These are phyloP conservation scores for Tylopilus sp. DNA, from an alignment of 768 basidiomycete species.

Conservation along the genomic window DNA sequence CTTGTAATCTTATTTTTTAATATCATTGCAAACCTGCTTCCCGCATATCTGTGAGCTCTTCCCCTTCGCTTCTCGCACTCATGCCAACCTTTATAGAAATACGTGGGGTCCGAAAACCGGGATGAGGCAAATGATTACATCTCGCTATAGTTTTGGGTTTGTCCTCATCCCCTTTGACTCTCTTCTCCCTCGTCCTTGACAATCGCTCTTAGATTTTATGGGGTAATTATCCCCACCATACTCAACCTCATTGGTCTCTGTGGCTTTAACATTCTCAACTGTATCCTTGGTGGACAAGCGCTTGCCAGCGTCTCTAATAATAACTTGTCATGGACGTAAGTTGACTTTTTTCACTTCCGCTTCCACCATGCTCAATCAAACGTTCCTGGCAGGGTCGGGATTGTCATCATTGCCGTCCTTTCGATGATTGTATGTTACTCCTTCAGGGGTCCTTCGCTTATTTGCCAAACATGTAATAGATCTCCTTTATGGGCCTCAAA, in stretches of 20 bases:
- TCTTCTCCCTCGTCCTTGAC: slow-evolving; percentile 12
- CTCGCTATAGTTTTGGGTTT: slow-evolving; percentile 57
- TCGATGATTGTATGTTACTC: slow-evolving; percentile 51
- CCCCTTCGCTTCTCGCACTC: not conserved
- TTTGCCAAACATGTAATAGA: slow-evolving; percentile 27
- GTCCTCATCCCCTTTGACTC: slow-evolving; percentile 33
- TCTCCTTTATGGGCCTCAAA: slow-evolving; percentile 66
- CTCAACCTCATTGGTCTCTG: slow-evolving; percentile 59
- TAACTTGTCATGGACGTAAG: slow-evolving; percentile 49
- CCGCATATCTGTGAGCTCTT: slow-evolving; percentile 54
- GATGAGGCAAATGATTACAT: slow-evolving; percentile 77
- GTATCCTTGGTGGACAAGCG: slow-evolving; percentile 67
- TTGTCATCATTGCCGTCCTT: slow-evolving; percentile 69
- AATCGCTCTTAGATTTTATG: slow-evolving; percentile 43
- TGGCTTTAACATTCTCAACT: slow-evolving; percentile 64
- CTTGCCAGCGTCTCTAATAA: slow-evolving; percentile 52
- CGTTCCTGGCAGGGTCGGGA: slow-evolving; percentile 58
- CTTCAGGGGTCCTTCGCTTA: not conserved
- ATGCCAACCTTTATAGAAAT: slow-evolving; percentile 32
- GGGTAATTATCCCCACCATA: slow-evolving; percentile 46
- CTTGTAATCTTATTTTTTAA: slow-evolving; percentile 69
- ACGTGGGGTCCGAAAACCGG: slow-evolving; percentile 80
- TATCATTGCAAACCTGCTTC: slow-evolving; percentile 52
- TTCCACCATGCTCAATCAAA: slow-evolving; percentile 4
- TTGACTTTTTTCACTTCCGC: slow-evolving; percentile 4